Base-by-base conservation (phyloP, 2,329 filamentous ascomycete genomes). In the Arthroderma sp. region DNA sequence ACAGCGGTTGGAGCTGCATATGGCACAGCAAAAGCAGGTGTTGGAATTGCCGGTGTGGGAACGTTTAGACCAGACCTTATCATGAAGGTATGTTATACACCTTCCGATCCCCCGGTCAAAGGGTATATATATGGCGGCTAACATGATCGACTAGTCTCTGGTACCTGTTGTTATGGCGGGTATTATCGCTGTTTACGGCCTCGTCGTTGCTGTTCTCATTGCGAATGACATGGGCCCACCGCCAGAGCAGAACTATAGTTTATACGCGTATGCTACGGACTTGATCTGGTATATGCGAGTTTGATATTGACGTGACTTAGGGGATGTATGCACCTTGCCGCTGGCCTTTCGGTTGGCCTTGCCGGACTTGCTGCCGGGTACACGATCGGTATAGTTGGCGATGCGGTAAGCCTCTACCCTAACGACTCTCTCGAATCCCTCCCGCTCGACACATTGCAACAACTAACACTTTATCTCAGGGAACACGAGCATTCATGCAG, bases 131-230 rank as follows among this genome's bases (percentile, higher is more conserved):
- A 22, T 22, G 15, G 15, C 48, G 31, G 44, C 55, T 60, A 47
- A 60, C 50, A 33, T 10, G 32, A 31, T 6, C 28, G n/a, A 29
- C 30, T 51, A 71, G 68, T 71, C 68, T 31, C 59, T 72, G 38
- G 70, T 72, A 43, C 69, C 69, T 29, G 69, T 72, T 43, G 68
- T 98, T 72, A 98, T 98, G 91, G 94, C 91, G 56, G 91, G 91
- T 78, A 98, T 98, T 63, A 86, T 98, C 59, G 91, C 91, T 47
- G 91, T 98, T 54, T 98, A 98, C 70, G 86, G 88, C 42, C 83
- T 98, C 56, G 91, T 98, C 58, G 88, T 98, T 55, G 84, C 89
- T 11, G 91, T 98, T 59, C 78, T 98, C 55, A 98, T 98, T 63
- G 86, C 87, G 45, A 83, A 86, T 66, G 86, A 94, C 64, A 79